phyloP scores from a whole-genome alignment of 306 rosid species.

The Trifolium repens region DNA sequence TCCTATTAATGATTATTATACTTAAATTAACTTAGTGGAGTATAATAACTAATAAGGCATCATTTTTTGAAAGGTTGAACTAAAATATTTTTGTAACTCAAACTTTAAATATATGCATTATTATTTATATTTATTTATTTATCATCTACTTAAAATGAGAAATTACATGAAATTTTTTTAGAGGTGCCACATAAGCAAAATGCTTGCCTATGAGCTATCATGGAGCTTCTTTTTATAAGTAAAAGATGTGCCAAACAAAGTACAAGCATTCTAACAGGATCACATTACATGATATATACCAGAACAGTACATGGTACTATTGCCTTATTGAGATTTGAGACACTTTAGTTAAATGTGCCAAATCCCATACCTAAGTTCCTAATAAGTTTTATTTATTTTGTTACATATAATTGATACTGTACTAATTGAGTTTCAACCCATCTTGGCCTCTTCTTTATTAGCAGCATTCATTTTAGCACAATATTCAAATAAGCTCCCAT shows the following conservation, averaged over 20 bases:
- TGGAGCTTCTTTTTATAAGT: too few species aligned
- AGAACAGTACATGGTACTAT: neutral
- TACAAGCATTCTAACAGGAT: neutral
- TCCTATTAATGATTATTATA: too few species aligned
- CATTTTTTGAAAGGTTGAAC: too few species aligned
- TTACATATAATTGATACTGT: neutral
- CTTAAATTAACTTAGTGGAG: too few species aligned
- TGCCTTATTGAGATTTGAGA: neutral
- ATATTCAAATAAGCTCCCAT: conserved; percentile 87
- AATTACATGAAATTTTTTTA: too few species aligned
- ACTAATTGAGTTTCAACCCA: conserved; percentile 39
- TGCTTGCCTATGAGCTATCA: too few species aligned
- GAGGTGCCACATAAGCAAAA: too few species aligned
- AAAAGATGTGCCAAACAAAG: neutral
- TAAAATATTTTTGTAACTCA: too few species aligned
- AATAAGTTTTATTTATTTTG: neutral
- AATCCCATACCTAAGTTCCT: neutral
- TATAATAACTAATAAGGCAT: too few species aligned
- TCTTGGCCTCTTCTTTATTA: conserved; percentile 43
- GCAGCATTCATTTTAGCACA: conserved; percentile 62
- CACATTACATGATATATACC: neutral
- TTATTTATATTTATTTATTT: too few species aligned
- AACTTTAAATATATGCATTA: too few species aligned
- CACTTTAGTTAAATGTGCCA: neutral
- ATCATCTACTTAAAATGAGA: too few species aligned